These are phyloP conservation scores for Pseudonitzschia pungens DNA, from an alignment of 108 stramenopile species.

Conservation along the genomic window DNA sequence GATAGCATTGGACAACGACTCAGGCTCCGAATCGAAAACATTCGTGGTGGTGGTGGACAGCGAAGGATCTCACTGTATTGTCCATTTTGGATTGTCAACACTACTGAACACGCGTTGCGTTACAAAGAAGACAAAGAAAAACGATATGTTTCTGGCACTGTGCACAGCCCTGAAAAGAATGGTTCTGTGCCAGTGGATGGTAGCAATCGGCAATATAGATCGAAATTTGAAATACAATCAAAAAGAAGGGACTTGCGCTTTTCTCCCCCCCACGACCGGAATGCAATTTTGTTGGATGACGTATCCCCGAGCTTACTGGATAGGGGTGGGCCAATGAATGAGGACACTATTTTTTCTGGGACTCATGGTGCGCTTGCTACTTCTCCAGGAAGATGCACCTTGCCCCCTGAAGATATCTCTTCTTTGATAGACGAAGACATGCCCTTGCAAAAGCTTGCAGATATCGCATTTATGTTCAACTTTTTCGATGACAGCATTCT, in stretches of 20 bases:
- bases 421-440: conserved; percentile 67
- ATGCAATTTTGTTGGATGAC: too few species aligned
- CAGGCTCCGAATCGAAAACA: conserved; percentile 81
- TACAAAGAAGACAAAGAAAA: conserved; percentile 83
- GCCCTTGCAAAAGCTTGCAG: conserved; percentile 62
- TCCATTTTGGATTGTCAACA: conserved; percentile 96
- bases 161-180: conserved; percentile 51
- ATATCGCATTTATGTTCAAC: conserved; percentile 94
- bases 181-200: conserved; percentile 69
- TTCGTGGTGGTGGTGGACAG: conserved; percentile 90
- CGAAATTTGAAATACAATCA: conserved; percentile 20
- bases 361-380: conserved; percentile 71
- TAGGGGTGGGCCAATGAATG: conserved; percentile 28
- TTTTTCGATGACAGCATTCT: conserved; percentile 78
- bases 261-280: conserved; percentile 6
- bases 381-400: conserved; percentile 26
- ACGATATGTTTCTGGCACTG: conserved; percentile 69
- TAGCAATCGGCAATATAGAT: conserved; percentile 49
- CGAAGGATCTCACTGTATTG: conserved; percentile 80
- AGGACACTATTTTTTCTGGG: conserved; percentile 72
- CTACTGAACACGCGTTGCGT: conserved; percentile 82
- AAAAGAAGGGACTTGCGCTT: background rate
- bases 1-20: conserved; percentile 89
- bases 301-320: too few species aligned
- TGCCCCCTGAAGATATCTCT: conserved; percentile 43